Evolutionary conservation across 2,329 filamentous ascomycete species (phyloP).

Genomic region (Stagonosporopsis tanaceti): DNA sequence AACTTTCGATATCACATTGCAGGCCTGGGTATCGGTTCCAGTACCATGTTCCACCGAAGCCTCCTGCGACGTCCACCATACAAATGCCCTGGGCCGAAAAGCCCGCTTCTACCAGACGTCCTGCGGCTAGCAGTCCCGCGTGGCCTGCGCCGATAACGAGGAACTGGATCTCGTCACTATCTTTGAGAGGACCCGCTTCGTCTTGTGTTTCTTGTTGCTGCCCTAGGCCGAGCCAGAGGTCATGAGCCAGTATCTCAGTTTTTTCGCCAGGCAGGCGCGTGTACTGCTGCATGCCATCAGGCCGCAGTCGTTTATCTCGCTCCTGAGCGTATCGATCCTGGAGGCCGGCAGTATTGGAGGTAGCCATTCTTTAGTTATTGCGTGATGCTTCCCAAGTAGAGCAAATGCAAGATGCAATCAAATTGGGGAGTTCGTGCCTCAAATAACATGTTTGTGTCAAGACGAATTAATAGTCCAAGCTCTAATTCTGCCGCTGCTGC

Average conservation of each 20-base stretch:
- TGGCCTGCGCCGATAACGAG: constrained; percentile 45
- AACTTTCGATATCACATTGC: constrained; percentile 66
- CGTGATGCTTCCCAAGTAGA: not conserved
- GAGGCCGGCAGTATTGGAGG: not conserved
- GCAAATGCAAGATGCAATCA: too few relatives aligned
- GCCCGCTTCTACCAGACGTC: constrained; percentile 21
- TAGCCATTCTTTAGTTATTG: not conserved
- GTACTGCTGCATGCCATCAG: not conserved
- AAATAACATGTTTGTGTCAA: too few relatives aligned
- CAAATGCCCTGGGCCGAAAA: constrained; percentile 27
- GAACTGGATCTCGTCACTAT: constrained; percentile 20
- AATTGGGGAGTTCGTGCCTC: too few relatives aligned
- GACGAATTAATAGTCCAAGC: too few relatives aligned
- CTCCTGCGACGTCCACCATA: constrained; percentile 53
- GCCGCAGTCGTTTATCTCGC: not conserved
- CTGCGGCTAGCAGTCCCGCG: constrained; percentile 34
- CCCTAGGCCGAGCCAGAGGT: not conserved
- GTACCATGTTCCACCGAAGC: constrained; percentile 57
- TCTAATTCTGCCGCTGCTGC: too few relatives aligned
- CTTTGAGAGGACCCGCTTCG: not conserved
- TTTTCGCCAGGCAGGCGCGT: not conserved
- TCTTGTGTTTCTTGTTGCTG: not conserved
- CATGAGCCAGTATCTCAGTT: not conserved
- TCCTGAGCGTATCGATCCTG: not conserved
- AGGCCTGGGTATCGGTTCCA: constrained; percentile 53